Evolutionary conservation across 2,329 filamentous ascomycete genomes (phyloP).

Genomic region (Helotiales sp.): DNA sequence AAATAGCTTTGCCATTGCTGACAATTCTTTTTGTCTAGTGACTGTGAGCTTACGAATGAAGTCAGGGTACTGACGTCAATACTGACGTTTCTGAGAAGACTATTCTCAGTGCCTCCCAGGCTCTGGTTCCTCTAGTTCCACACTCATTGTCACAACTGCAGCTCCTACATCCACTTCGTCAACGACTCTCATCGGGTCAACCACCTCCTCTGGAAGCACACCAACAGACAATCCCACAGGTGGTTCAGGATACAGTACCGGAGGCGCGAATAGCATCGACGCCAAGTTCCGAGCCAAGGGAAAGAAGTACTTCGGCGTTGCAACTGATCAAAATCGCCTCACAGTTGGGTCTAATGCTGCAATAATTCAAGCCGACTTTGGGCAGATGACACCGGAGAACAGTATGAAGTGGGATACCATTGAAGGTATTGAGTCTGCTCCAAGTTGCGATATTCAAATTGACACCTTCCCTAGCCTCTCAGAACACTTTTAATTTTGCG

Average conservation of each 20-base stretch:
- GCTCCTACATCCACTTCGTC: too few relatives aligned
- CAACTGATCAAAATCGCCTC: constrained; percentile 54
- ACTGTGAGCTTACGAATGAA: not conserved
- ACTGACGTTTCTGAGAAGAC: not conserved
- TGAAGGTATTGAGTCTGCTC: constrained; percentile 34
- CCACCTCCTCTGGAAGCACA: not conserved
- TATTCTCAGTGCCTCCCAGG: constrained; percentile 23
- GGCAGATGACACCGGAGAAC: constrained; percentile 67
- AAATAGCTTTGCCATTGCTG: too few relatives aligned
- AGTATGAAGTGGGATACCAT: constrained; percentile 68
- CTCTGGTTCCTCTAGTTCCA: constrained; percentile 2
- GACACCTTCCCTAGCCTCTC: constrained; percentile 26
- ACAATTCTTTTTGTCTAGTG: too few relatives aligned
- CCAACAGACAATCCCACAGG: not conserved
- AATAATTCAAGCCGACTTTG: constrained; percentile 61
- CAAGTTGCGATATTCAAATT: constrained; percentile 11
- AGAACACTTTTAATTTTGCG: constrained; percentile 57
- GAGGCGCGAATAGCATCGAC: not conserved
- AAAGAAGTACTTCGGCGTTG: constrained; percentile 64
- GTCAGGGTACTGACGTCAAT: not conserved
- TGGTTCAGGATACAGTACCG: not conserved
- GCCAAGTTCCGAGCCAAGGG: constrained; percentile 30
- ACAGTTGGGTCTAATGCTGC: constrained; percentile 47
- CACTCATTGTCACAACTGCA: not conserved
- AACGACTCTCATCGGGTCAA: not conserved